These are phyloP conservation scores for Begonia loranthoides DNA, from an alignment of 306 rosid species.

Conservation along the genomic window DNA sequence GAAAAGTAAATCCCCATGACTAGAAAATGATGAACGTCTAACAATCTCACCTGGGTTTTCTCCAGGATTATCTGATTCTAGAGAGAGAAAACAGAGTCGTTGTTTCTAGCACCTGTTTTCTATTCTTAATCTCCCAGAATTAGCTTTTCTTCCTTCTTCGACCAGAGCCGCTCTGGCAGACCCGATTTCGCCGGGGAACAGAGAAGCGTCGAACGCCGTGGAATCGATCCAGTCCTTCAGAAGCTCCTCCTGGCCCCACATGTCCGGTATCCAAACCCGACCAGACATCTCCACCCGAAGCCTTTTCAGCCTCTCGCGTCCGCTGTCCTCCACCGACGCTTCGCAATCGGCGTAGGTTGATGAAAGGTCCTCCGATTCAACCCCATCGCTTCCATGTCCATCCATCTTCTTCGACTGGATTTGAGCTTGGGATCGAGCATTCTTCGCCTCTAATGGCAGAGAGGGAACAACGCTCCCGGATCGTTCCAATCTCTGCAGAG, in stretches of 20 bases:
- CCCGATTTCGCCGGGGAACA: conserved; percentile 38
- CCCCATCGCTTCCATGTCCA: conserved; percentile 7
- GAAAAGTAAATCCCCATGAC: too few relatives aligned
- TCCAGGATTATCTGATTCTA: too few relatives aligned
- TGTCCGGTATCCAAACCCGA: conserved; percentile 76
- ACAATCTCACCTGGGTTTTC: too few relatives aligned
- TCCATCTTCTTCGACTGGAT: conserved; percentile 2
- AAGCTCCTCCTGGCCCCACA: conserved; percentile 86
- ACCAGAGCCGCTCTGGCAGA: conserved; percentile 63
- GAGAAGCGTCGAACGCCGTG: conserved; percentile 54
- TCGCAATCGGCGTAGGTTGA: not conserved
- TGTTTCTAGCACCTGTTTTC: conserved; percentile 44
- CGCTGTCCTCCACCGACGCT: conserved; percentile 25
- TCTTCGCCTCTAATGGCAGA: conserved; percentile 16
- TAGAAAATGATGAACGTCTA: too few relatives aligned
- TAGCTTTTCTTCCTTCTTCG: conserved; percentile 39
- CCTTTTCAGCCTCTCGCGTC: conserved; percentile 66
- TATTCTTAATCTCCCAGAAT: conserved; percentile 25
- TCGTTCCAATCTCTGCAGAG: too few relatives aligned
- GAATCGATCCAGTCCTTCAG: conserved; percentile 84
- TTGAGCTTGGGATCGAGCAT: conserved; percentile 3
- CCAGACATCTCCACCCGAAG: conserved; percentile 63
- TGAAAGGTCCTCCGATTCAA: conserved; percentile 2
- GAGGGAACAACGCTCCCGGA: not conserved
- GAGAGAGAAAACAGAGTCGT: too few relatives aligned